Base-by-base conservation (phyloP, 2,329 filamentous ascomycete genomes). In the Aureobasidium sp. region DNA sequence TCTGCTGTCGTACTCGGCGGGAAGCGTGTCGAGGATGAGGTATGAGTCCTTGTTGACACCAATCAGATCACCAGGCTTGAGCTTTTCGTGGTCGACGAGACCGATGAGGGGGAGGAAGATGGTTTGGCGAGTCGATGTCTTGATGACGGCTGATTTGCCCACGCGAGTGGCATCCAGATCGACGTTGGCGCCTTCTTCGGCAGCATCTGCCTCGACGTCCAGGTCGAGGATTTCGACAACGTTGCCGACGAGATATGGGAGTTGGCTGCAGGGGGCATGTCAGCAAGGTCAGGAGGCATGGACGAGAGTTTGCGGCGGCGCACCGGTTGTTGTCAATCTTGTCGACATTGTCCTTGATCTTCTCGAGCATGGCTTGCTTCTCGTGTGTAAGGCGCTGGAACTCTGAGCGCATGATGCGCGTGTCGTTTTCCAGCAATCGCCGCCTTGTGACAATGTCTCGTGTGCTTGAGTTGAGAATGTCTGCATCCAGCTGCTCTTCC, bases 1-100 rank as follows among this genome's bases (percentile, higher is more conserved):
- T 76, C 94, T 87, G 78, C 93, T 97, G 74, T 99, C 94, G 73
- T 99, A 99, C 76, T 99, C 95, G 51, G 94, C 94, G 1, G 94
- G 94, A 67, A 99, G 82, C 27, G 94, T 99, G 74, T 99, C 95
- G 63, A 99, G 84, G 67, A 99, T 90, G 39, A 99, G 86, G 75
- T 99, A 99, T 63, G 93, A 97, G 72, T 99, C 95, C 80, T 99
- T 99, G 77, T 99, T 97, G 63, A 99, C 92, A 76, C 94, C 94
- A 66, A 99, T 99, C 52, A 99, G 83, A 72, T 99, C 95, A 70
- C 87, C 93, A 1, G 94, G 94, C 81, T 96, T 97, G 63, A 99
- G 84, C 73, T 90, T 90, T 72, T 97, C 88, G 65, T 95, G 92
- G 73, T 99, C 94, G 42, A 99, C 95, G 9, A 99, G 85, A 66